These are phyloP conservation scores for Panicum hallii DNA, from an alignment of 202 grass and related monocot genomes.

Conservation along the genomic window DNA sequence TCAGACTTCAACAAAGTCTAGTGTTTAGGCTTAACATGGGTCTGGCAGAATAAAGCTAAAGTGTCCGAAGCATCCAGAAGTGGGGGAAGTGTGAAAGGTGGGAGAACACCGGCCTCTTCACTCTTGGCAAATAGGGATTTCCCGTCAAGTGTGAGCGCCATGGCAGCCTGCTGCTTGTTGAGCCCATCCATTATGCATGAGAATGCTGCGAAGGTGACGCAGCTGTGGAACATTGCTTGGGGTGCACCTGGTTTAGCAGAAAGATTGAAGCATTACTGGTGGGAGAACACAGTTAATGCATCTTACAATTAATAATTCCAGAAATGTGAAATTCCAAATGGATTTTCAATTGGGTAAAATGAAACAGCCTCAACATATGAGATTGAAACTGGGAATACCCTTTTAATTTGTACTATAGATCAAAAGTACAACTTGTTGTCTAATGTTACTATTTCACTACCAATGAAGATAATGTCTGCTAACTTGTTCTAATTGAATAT, in stretches of 20 bases:
- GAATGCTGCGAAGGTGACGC: slow-evolving; percentile 76
- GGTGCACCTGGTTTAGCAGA: slow-evolving; percentile 61
- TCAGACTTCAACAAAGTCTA: slow-evolving; percentile 10
- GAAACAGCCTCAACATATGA: not conserved
- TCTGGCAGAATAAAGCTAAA: slow-evolving; percentile 62
- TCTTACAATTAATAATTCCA: not conserved
- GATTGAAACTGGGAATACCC: not conserved
- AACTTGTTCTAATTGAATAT: not conserved
- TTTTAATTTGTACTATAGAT: not conserved
- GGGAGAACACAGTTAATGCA: not conserved
- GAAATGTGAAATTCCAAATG: not conserved
- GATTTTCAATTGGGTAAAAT: not conserved
- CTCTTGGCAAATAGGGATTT: slow-evolving; percentile 7
- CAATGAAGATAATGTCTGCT: not conserved
- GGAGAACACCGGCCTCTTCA: slow-evolving; percentile 45
- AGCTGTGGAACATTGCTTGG: slow-evolving; percentile 79
- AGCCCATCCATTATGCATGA: slow-evolving; percentile 87
- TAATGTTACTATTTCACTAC: not conserved
- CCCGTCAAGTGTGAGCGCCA: slow-evolving; percentile 41
- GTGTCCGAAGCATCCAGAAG: slow-evolving; percentile 60
- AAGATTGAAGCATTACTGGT: slow-evolving; percentile 1
- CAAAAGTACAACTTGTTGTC: not conserved
- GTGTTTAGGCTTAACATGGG: slow-evolving; percentile 53
- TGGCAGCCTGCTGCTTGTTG: slow-evolving; percentile 81
- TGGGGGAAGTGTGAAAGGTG: slow-evolving; percentile 71